Conservation (phyloP, 208 protist genomes). For the Acanthamoeba polyphaga region DNA sequence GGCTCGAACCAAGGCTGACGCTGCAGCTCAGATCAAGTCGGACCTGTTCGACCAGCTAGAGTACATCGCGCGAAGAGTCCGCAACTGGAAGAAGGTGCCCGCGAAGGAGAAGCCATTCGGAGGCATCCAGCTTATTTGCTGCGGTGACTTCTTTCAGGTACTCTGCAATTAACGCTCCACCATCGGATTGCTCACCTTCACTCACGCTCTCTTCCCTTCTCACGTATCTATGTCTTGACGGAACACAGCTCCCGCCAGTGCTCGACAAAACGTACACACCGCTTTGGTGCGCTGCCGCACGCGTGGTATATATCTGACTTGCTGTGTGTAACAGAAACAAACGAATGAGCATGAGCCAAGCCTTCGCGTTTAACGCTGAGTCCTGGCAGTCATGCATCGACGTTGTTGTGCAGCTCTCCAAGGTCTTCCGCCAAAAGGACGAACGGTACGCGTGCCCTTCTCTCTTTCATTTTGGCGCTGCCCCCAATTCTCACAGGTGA, state of each 20-base stretch:
- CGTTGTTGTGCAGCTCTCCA: constrained; percentile 28
- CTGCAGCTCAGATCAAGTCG: not conserved
- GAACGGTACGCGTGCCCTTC: not conserved
- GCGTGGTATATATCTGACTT: too few species aligned
- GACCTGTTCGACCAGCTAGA: constrained; percentile 81
- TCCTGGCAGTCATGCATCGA: constrained; percentile 56
- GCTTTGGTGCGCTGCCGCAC: too few species aligned
- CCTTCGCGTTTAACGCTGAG: constrained; percentile 3
- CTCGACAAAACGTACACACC: not conserved
- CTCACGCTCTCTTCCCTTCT: not conserved
- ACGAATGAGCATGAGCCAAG: constrained; percentile 8
- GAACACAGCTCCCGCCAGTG: not conserved
- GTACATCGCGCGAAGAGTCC: constrained; percentile 60
- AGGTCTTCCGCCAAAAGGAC: constrained; percentile 70
- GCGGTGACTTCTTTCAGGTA: constrained; percentile 83
- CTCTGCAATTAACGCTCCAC: too few species aligned
- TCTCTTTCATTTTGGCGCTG: too few species aligned
- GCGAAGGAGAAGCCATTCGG: constrained; percentile 79
- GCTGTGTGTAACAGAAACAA: not conserved
- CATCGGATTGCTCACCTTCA: not conserved
- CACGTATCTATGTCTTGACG: not conserved
- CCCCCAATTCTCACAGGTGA: not conserved
- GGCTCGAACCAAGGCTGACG: not conserved
- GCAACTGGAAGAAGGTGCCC: not conserved
- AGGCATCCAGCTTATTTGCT: constrained; percentile 82